Percentiles rank a stretch among this genome's conserved stretches.
These are phyloP conservation scores for Trametes punicea DNA, from an alignment of 768 basidiomycete species.

Conservation along the genomic window DNA sequence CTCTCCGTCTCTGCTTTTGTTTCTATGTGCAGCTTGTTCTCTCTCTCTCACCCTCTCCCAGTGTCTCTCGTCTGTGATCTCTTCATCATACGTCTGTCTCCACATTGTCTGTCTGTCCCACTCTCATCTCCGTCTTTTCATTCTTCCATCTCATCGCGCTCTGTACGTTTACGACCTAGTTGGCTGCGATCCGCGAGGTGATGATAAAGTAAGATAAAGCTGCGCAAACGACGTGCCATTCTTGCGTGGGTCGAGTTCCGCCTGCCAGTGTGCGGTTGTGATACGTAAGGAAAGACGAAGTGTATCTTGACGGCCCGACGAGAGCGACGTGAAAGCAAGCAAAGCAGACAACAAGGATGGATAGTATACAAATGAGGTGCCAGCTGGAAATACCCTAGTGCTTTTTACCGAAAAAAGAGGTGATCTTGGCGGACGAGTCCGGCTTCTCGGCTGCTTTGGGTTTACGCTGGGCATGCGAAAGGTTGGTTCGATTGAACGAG, in stretches of 20 bases:
- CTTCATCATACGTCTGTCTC: constrained; percentile 6
- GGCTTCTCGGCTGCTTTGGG: background rate
- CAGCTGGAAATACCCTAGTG: background rate
- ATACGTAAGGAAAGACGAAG: background rate
- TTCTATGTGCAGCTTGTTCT: constrained; percentile 6
- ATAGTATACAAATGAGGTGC: too few relatives aligned
- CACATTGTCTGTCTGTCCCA: constrained; percentile 13
- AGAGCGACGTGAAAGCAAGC: background rate
- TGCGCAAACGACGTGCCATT: constrained; percentile 13
- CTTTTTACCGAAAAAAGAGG: constrained; percentile 20
- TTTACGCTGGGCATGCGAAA: background rate
- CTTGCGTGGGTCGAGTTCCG: background rate
- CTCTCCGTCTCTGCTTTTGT: background rate
- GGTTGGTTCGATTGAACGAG: background rate
- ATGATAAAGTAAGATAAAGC: constrained; percentile 1
- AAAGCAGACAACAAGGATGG: background rate
- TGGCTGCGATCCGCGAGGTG: constrained; percentile 4
- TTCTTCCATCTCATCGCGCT: constrained; percentile 3
- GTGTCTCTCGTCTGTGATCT: background rate
- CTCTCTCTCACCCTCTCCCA: background rate
- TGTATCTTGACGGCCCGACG: background rate
- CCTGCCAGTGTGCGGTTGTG: background rate
- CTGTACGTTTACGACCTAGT: constrained; percentile 27
- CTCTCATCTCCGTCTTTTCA: constrained; percentile 23
- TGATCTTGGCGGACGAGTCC: constrained; percentile 21